A percentile compares a stretch with the other conserved stretches of the same genome.
Evolutionary conservation across 805 yeast species (phyloP).

Genomic region (Zygotorulaspora chibaensis): DNA sequence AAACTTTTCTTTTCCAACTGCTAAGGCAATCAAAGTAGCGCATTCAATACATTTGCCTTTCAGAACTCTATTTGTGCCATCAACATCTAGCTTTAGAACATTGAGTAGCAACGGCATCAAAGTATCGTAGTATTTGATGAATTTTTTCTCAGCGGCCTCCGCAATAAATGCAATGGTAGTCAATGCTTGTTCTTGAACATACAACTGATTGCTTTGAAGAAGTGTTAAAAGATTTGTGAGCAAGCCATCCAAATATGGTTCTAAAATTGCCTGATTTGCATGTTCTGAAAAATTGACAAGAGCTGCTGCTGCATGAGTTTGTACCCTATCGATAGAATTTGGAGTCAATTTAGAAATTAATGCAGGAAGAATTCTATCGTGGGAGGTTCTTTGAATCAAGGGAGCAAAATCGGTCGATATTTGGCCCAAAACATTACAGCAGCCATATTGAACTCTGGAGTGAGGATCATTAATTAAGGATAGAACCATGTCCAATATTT

Average conservation of each 20-base stretch:
- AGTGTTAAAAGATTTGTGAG: slow-evolving; percentile 68
- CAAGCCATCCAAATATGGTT: slow-evolving; percentile 86
- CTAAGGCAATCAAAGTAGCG: slow-evolving; percentile 86
- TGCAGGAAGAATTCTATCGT: slow-evolving; percentile 78
- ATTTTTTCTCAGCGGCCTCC: slow-evolving; percentile 87
- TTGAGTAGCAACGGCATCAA: slow-evolving; percentile 83
- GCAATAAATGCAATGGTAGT: slow-evolving; percentile 97
- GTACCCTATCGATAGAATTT: slow-evolving; percentile 82
- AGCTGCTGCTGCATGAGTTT: slow-evolving; percentile 98
- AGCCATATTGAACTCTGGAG: slow-evolving; percentile 93
- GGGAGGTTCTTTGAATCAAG: slow-evolving; percentile 74
- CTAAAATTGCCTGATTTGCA: slow-evolving; percentile 79
- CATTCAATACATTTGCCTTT: slow-evolving; percentile 96
- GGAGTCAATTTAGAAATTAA: slow-evolving; percentile 73
- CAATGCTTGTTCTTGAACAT: slow-evolving; percentile 94
- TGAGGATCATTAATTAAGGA: slow-evolving; percentile 85
- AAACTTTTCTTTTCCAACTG: slow-evolving; percentile 91
- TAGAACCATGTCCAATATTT: slow-evolving; percentile 74
- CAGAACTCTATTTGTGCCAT: slow-evolving; percentile 66
- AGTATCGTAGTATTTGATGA: slow-evolving; percentile 88
- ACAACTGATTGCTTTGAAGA: slow-evolving; percentile 80
- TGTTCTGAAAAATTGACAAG: slow-evolving; percentile 92
- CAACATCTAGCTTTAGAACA: slow-evolving; percentile 72
- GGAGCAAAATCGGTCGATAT: slow-evolving; percentile 95
- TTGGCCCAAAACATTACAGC: slow-evolving; percentile 96